Percentiles rank a stretch among this genome's conserved stretches.
phyloP scores from a whole-genome alignment of 2,329 filamentous ascomycete species.

The Calonectria pteridis region DNA sequence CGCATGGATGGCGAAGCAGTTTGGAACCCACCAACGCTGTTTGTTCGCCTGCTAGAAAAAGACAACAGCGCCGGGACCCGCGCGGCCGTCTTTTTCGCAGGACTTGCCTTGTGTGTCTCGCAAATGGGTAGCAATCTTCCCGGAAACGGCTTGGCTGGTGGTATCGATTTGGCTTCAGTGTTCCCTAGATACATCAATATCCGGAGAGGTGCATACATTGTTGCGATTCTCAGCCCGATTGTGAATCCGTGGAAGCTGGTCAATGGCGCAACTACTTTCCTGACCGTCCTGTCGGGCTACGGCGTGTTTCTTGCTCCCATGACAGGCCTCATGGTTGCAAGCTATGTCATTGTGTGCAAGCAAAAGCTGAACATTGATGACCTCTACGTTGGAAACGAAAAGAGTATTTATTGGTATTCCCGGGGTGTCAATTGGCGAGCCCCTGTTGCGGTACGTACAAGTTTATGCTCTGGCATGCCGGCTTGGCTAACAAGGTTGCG shows the following conservation, averaged over 20 bases:
- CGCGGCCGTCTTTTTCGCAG: constrained; percentile 54
- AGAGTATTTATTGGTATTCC: constrained; percentile 56
- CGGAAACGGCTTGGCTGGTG: constrained; percentile 53
- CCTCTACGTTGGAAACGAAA: constrained; percentile 47
- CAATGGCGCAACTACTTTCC: constrained; percentile 51
- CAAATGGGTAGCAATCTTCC: constrained; percentile 54
- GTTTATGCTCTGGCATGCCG: background rate
- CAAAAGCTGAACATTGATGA: constrained; percentile 53
- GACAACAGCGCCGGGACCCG: constrained; percentile 50
- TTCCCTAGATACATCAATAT: constrained; percentile 55
- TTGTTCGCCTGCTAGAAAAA: constrained; percentile 48
- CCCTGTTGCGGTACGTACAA: constrained; percentile 51
- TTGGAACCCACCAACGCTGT: constrained; percentile 54
- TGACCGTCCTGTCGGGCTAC: constrained; percentile 53
- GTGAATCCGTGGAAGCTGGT: constrained; percentile 56
- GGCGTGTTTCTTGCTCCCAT: constrained; percentile 55
- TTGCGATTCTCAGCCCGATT: constrained; percentile 50
- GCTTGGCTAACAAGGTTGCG: background rate
- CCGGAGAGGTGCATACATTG: constrained; percentile 53
- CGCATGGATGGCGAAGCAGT: constrained; percentile 51
- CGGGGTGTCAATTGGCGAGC: constrained; percentile 57
- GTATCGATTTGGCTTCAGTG: constrained; percentile 54
- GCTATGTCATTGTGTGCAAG: constrained; percentile 50
- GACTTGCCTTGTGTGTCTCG: constrained; percentile 50
- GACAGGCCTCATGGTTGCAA: constrained; percentile 55